Evolutionary conservation across 1,284 basidiomycete species (phyloP), one percentile per base, ranked within the genome.

Genomic region (Ganoderma sp.): DNA sequence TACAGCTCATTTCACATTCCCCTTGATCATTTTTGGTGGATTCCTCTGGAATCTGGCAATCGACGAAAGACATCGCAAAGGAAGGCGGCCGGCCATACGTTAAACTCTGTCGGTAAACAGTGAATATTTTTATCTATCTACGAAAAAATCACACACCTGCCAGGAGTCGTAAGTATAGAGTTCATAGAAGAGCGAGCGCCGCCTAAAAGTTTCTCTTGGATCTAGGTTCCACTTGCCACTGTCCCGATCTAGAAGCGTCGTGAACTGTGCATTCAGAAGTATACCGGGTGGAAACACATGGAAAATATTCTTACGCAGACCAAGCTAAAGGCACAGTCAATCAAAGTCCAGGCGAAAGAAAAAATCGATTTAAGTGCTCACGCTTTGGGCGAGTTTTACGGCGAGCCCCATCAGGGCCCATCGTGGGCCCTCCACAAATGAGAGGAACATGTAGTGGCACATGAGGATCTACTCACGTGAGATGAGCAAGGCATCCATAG

Each of bases 51-150:
- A 88, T 79, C 71, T 86, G 85, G 69, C 82, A 84, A 75, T 91
- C 89, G 72, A 90, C 84, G 74, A 90, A 89, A 5, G 84, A 79
- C 63, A 84, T 80, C 5, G 85, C 84, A 67, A 90, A 85, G 17
- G 88, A 90, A 3, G 88, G 90, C 14, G 88, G 90, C 28, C 89
- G 84, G 63, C 88, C 90, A 78, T 87, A 91, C n/a, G 88, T 91
- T 70, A 91, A 79, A 74, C 87, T 90, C 90, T 90, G 74, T 63
- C 19, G 43, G 32, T 71, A 62, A 42, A 62, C 57, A 69, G 15
- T 37, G 52, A 15, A 17, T 15, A 57, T 14, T 12, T 19, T 9
- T 10, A 15, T 5, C 19, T 28, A 60, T 42, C 22, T 14, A 28
- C 37, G 50, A 59, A 68, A 50, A 48, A 28, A 10, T 15, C 28